These are phyloP conservation scores for Chytridiales sp. DNA, from an alignment of 371 early-diverging fungal genomes.

Conservation along the genomic window DNA sequence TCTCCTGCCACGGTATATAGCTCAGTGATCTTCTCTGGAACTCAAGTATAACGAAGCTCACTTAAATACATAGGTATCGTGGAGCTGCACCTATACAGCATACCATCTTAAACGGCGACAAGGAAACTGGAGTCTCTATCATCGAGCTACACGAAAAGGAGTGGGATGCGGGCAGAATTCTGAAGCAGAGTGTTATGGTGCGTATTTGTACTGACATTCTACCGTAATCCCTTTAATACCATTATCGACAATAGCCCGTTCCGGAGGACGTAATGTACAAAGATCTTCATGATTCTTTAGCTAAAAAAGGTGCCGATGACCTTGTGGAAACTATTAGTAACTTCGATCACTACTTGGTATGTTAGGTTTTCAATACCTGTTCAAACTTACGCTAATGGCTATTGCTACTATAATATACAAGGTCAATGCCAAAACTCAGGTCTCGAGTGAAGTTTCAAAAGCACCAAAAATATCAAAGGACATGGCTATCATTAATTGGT, in stretches of 20 bases:
- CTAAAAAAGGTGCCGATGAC: conserved; percentile 62
- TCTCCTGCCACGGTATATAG: conserved; percentile 66
- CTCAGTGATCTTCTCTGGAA: not conserved
- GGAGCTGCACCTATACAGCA: conserved; percentile 93
- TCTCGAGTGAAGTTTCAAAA: conserved; percentile 60
- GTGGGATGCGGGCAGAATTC: conserved; percentile 86
- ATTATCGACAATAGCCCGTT: conserved; percentile 40
- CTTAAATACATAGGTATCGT: conserved; percentile 61
- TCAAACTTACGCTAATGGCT: conserved; percentile 1
- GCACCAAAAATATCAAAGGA: conserved; percentile 72
- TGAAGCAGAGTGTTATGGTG: conserved; percentile 61
- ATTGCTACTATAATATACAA: conserved; percentile 23
- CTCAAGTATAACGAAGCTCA: not conserved
- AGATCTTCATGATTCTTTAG: conserved; percentile 57
- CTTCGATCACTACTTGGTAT: conserved; percentile 43
- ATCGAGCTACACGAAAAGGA: conserved; percentile 73
- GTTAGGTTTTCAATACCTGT: not conserved
- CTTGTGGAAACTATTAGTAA: conserved; percentile 63
- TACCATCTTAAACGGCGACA: conserved; percentile 75
- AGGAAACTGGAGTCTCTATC: conserved; percentile 80
- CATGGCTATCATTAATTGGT: conserved; percentile 64
- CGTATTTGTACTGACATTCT: not conserved
- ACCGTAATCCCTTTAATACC: not conserved
- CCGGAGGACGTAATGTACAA: conserved; percentile 42
- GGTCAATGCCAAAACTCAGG: conserved; percentile 60